Evolutionary conservation across 352 stramenopile species (phyloP).

Genomic region (Pythium brachiatum): DNA sequence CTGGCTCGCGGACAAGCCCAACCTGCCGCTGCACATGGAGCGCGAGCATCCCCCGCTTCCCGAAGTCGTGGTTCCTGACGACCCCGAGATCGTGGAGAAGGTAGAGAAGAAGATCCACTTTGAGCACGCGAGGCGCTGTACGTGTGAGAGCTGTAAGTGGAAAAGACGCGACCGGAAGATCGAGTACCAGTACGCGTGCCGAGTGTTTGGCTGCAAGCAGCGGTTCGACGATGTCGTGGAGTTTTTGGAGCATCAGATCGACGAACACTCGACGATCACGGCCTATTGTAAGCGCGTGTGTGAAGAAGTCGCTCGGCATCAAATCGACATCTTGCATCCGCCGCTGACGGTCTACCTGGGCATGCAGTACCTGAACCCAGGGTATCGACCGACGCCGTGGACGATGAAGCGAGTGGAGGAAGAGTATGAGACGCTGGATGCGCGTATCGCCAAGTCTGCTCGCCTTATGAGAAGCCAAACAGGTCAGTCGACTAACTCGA

Average conservation of each 20-base stretch:
- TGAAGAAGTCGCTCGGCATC: conserved; percentile 37
- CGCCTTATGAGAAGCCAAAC: not conserved
- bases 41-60: conserved; percentile 8
- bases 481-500: not conserved
- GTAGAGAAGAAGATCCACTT: conserved; percentile 11
- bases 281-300: conserved; percentile 37
- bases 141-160: not conserved
- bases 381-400: conserved; percentile 38
- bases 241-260: conserved; percentile 60
- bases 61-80: conserved; percentile 5
- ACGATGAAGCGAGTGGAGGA: conserved; percentile 41
- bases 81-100: conserved; percentile 7
- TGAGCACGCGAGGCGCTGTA: not conserved
- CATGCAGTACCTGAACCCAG: conserved; percentile 38
- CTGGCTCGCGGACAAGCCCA: conserved; percentile 1
- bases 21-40: conserved; percentile 14
- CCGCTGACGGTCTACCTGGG: conserved; percentile 56
- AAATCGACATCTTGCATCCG: conserved; percentile 28
- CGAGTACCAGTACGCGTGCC: conserved; percentile 16
- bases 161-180: not conserved
- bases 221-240: conserved; percentile 37
- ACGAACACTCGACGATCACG: conserved; percentile 42
- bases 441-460: conserved; percentile 11
- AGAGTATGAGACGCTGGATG: conserved; percentile 33
- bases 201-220: conserved; percentile 10